Evolutionary conservation across 176 grass and related monocot species (phyloP), one percentile per base, ranked within the genome.

Genomic region (Urochloa ruziziensis): DNA sequence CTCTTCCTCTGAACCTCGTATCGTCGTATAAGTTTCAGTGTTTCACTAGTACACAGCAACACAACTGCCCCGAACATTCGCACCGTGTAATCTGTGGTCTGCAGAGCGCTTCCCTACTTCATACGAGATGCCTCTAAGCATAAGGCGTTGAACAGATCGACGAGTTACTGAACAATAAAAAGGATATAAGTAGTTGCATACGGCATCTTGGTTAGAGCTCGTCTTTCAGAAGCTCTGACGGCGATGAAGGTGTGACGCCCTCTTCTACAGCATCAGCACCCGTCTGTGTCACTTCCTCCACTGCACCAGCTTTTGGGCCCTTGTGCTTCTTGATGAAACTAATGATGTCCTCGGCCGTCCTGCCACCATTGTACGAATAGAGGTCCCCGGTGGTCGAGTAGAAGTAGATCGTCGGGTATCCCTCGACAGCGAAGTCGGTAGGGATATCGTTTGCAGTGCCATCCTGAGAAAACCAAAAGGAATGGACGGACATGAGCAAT

Each of bases 331-430:
- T 87, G 70, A 99, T 86, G 77, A 91, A 99, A 53, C 86, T 71
- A 66, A 91, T 86, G 16, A 96, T 86, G 37, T 82, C 91, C 15
- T 92, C 78, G 0, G 84, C 47, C 4, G 83, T 94, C 79, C 80
- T 88, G 34, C 10, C 74, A 7, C 93, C 89, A 2, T 90, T 46
- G 62, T 91, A 99, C 1, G 39, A 17, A 44, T 84, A 36, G 66
- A 92, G 53, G 27, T 94, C 82, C 59, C 94, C 91, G 18, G 68
- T 87, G 29, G 93, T 80, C 27, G 89, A 90, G 83, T 74, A 85
- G 58, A 96, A 96, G 69, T 92, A 94, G 7, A 99, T 42, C 32
- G 83, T 94, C 29, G 96, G 96, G 59, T 88, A 99, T 24, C 89
- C 85, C 21, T 81, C 59, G 12, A 96, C 44, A 0, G 81, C 18